A percentile compares a stretch with the other conserved stretches of the same genome.
phyloP scores from a whole-genome alignment of 352 stramenopile genomes.

The Phytopythium oedochilum region DNA sequence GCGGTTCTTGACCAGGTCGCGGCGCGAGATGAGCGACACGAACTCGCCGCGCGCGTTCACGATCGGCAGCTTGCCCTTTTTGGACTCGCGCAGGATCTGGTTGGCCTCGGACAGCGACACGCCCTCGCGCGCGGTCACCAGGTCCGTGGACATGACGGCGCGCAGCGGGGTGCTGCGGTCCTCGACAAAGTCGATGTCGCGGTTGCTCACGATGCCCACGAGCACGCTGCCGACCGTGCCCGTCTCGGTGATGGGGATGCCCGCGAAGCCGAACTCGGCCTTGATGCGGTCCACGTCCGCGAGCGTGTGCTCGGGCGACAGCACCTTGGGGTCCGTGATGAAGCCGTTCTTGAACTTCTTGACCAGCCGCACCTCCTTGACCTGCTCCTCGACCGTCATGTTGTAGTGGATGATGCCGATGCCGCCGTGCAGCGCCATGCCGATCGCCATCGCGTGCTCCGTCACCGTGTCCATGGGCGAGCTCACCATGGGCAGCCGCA shows the following conservation, averaged over 20 bases:
- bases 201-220: conserved; percentile 96
- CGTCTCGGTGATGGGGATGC: conserved; percentile 98
- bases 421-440: conserved; percentile 96
- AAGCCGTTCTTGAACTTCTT: conserved; percentile 99
- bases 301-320: conserved; percentile 90
- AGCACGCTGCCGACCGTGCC: conserved; percentile 93
- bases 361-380: conserved; percentile 83
- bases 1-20: conserved; percentile 97
- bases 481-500: conserved; percentile 94
- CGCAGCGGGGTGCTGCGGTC: conserved; percentile 85
- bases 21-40: conserved; percentile 97
- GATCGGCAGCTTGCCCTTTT: conserved; percentile 99
- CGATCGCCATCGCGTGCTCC: conserved; percentile 97
- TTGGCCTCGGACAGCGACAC: conserved; percentile 96
- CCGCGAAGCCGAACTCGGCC: conserved; percentile 93
- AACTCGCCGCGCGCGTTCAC: conserved; percentile 98
- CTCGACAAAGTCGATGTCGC: conserved; percentile 97
- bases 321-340: conserved; percentile 96
- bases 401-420: conserved; percentile 99
- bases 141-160: conserved; percentile 86
- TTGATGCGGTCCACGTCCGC: conserved; percentile 93
- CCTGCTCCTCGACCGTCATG: conserved; percentile 94
- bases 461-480: conserved; percentile 99
- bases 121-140: conserved; percentile 94
- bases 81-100: conserved; percentile 96